Base-by-base conservation (phyloP, 129 eudicot genomes). In the Helichrysum umbraculigerum region DNA sequence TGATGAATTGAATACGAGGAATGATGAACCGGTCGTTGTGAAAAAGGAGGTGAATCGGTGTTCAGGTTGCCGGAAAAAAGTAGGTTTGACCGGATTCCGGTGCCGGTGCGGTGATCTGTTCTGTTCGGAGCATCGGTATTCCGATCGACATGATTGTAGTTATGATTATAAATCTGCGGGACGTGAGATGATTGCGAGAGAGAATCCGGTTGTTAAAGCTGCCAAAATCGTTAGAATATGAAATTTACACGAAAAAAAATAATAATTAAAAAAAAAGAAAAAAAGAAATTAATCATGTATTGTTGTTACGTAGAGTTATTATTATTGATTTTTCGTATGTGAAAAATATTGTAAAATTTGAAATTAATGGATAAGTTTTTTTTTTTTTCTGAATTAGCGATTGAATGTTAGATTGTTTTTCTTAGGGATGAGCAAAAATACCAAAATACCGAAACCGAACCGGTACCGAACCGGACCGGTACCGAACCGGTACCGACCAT, bases 61-160 rank as follows among this genome's bases (percentile, higher is more conserved):
- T 86, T 82, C 85, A 22, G 89, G 93, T 7, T 90, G 96, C 72
- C 83, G 91, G 85, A 86, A 84, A 37, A 88, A 76, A 86, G 93
- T 90, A 3, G 96, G 93, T 19, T 76, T 90, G 89, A 86, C 91
- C 75, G 96, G 96, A 80, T 86, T 90, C 82, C 78, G 96, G 66
- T 90, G 96, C 77, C 93, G 96, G 67, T 88, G 96, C 69, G 96
- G 96, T n/a, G 96, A 90, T 61, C 70, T 90, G 70, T 90, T 88
- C 73, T 90, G 96, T 65, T 70, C 87, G 16, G 86, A 82, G 35
- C 96, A 90, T 70, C 85, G 96, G 63, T 90, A 90, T 82, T 88
- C 93, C 17, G 96, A 90, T 62, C 96, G 96, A 7, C 96, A 90
- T 71, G 96, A 90, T 64, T 90, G 96, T 66, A 84, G 89, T 75